Base-by-base conservation (phyloP, 2,329 filamentous ascomycete genomes). In the Aureobasidium sp. region DNA sequence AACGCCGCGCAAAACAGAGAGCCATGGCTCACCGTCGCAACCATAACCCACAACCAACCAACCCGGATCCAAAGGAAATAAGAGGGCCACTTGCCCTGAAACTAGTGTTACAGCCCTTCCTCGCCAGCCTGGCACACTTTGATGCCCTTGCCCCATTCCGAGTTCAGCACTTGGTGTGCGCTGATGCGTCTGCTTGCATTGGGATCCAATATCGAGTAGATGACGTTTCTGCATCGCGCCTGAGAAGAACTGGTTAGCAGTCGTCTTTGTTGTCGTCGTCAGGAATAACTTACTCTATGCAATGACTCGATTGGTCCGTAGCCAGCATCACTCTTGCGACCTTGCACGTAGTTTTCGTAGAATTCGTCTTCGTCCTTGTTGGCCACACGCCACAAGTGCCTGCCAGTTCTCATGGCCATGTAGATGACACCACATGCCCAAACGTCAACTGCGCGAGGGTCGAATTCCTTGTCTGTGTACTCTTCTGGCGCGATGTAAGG, bases 371-470 rank as follows among this genome's bases (percentile, higher is more conserved):
- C 93, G 61, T 96, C 92, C 76, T 91, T 95, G 76, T 93, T 93
- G 7, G 94, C 94, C n/a, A 97, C 86, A 61, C 92, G 88, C 94
- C 94, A 99, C 9, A 99, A 81, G 75, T 99, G 94, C 59, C 94
- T 84, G 6, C 94, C 94, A 1, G 93, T 97, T 63, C 94, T 84
- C 94, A 99, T 99, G 15, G 94, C 94, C 94, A 99, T 99, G 78
- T 99, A 99, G 64, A 99, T 99, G 57, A 99, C 94, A 72, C 94
- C 94, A 64, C 91, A 96, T 27, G 94, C 94, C 94, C 94, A 99
- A 15, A 97, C 88, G 71, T 99, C 94, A 53, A 99, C 93, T n/a
- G 94, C 93, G 63, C 94, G 85, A 34, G 94, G 94, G 71, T 99
- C 94, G 67, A 99, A 99, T 73, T 99, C 94, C 73, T 88, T 91